Evolutionary conservation across 2,329 filamentous ascomycete genomes (phyloP), one percentile per base, ranked within the genome.

Genomic region (Microdochium bolleyi): DNA sequence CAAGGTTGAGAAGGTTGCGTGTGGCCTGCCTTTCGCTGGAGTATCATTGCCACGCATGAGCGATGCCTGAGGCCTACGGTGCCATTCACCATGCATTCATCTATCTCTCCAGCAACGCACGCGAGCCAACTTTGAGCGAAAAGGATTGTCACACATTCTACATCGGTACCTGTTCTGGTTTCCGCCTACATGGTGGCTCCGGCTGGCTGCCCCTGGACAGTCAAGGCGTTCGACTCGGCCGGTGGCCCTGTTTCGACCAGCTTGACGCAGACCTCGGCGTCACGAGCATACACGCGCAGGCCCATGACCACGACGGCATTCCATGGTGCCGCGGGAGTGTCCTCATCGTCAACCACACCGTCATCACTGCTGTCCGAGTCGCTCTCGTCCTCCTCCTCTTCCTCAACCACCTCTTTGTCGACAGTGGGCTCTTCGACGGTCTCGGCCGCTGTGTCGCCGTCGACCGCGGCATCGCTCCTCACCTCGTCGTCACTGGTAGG

Each of bases 271-370:
- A 46, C 41, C n/a, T 46, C 16, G 9, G 41, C 41, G 41, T 46
- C 41, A 22, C 41, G 41, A 16, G 41, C n/a, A 63, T 84, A 85
- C 5, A 85, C 77, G 3, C 80, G 75, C 51, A 85, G 68, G 0
- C 83, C 82, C 0, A 85, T 75, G 19, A 84, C 77, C 51, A 75
- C 79, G 48, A 85, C 74, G 3, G 82, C 82, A 61, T 85, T 84
- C 82, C 83, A 85, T 1, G 80, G 77, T 9, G 24, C 24, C 10
- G 48, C 24, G 24, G 48, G 48, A 3, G 51, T 37, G 11, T 59
- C 55, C 2, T 58, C 57, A 5, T 56, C 55, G 30, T 57, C 52
- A 32, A 37, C 30, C 14, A 58, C 59, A 22, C 55, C 54, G 1
- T 55, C 52, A 13, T 60, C 52, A 37, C 62, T 55, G 2, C 53